Evolutionary conservation across 306 rosid genomes (phyloP), one percentile per base, ranked within the genome.

Genomic region (Acmispon strigosus): DNA sequence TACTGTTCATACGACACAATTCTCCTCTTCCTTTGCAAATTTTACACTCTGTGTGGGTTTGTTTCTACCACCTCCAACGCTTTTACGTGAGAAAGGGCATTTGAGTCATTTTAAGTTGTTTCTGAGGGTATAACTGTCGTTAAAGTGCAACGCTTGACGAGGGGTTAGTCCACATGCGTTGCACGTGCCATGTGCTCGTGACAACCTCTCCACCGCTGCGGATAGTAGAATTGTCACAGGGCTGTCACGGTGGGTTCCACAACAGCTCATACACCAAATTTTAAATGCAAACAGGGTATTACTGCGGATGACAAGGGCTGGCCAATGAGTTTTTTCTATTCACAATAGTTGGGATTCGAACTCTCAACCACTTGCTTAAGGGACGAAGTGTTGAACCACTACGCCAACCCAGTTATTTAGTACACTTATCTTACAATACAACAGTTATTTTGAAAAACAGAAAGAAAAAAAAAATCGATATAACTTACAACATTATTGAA

Each of bases 131-230:
- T 10, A 71, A 45, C 11, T 34, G 79, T 27, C 66, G 2, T 54
- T 6, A 8, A 36, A 0, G 63, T 22, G 41, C 55, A 22, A 72
- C 10, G 5, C 45, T 13, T n/a, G 1, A 27, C 5, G 0, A 0
- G 17, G 54, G 20, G 12, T 4, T 16, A 9, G 6, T 8, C 5
- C 73, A 49, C 56, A 61, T 61, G 54, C 42, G 2, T 0, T 14
- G 72, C 83, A 67, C 71, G 76, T 72, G 78, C 9, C 44, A 3
- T 19, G 7, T 6, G 52, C 78, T 74, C 78, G 78, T 73, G 80
- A 74, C 49, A 10, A 53, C 57, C 54, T 43, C 51, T 58, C 51
- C 84, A 55, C 74, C 59, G 80, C 52, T 51, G 61, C 6, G 29
- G 62, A 17, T 59, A 51, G 18, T 17, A 14, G 10, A 17, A 72